These are phyloP conservation scores for Stephania cephalantha DNA, from an alignment of 164 flowering plant genomes.

Conservation along the genomic window DNA sequence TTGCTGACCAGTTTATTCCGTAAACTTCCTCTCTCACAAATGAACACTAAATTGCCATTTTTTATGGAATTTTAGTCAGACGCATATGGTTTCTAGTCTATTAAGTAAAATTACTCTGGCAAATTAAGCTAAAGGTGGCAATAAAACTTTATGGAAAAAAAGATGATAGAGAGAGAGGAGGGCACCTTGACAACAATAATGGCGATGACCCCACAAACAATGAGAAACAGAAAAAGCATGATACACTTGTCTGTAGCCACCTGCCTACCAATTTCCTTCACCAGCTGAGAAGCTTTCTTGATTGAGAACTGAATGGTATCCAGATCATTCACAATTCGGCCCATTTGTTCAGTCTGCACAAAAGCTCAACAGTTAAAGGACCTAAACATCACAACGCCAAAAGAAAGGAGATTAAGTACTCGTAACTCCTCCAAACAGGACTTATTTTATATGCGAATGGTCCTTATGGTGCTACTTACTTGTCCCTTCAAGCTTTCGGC, in stretches of 20 bases:
- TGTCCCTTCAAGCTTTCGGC: slow-evolving; percentile 75
- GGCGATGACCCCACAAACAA: slow-evolving; percentile 87
- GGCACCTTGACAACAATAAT: slow-evolving; percentile 87
- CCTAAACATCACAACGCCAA: neutral
- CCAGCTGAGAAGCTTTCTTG: slow-evolving; percentile 94
- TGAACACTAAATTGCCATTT: too few species aligned
- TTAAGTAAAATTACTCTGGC: neutral
- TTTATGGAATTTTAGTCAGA: neutral
- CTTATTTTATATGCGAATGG: neutral
- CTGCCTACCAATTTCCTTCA: slow-evolving; percentile 98
- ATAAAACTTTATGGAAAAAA: neutral
- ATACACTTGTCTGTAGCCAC: slow-evolving; percentile 97
- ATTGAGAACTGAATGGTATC: slow-evolving; percentile 93
- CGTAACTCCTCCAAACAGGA: neutral
- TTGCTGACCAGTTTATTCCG: neutral
- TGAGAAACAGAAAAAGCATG: slow-evolving; percentile 76
- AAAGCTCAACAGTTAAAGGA: slow-evolving; percentile 16
- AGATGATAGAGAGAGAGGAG: neutral
- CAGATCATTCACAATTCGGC: slow-evolving; percentile 86
- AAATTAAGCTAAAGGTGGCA: neutral
- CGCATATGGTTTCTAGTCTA: too few species aligned
- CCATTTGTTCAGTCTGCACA: slow-evolving; percentile 97
- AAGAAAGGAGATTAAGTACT: neutral
- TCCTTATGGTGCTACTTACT: slow-evolving; percentile 31
- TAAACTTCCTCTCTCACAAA: neutral